Conservation (phyloP, 805 yeast species). For the Metschnikowia koreensis region DNA sequence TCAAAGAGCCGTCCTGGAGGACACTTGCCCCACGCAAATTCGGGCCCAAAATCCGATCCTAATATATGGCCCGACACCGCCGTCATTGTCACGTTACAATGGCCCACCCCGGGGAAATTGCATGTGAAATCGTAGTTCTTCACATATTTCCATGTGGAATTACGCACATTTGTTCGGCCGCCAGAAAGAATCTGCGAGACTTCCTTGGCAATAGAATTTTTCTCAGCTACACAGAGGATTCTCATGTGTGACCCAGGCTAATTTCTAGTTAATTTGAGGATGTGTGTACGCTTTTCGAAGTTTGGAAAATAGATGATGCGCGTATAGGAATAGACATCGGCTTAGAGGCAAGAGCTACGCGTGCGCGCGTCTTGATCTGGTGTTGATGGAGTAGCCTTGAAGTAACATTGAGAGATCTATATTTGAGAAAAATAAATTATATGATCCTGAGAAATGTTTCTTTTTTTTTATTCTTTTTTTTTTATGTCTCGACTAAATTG, state of each 20-base stretch:
- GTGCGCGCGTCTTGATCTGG: neutral
- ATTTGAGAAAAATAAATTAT: too few species aligned
- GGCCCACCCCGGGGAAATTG: conserved; percentile 60
- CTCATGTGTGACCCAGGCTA: conserved; percentile 43
- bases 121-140: conserved; percentile 77
- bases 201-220: conserved; percentile 89
- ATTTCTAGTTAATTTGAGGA: neutral
- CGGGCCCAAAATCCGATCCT: conserved; percentile 60
- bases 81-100: conserved; percentile 84
- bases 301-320: neutral
- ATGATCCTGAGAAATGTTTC: too few species aligned
- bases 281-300: neutral
- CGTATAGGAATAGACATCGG: neutral
- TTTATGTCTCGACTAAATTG: too few species aligned
- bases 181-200: conserved; percentile 77
- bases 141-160: conserved; percentile 57
- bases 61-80: conserved; percentile 86
- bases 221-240: conserved; percentile 94
- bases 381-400: neutral
- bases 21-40: conserved; percentile 64
- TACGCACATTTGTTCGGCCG: conserved; percentile 50
- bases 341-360: neutral
- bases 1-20: conserved; percentile 65
- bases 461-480: too few species aligned
- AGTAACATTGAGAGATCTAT: too few species aligned